Evolutionary conservation across 345 rosid species (phyloP).

Genomic region (Microcos paniculata): DNA sequence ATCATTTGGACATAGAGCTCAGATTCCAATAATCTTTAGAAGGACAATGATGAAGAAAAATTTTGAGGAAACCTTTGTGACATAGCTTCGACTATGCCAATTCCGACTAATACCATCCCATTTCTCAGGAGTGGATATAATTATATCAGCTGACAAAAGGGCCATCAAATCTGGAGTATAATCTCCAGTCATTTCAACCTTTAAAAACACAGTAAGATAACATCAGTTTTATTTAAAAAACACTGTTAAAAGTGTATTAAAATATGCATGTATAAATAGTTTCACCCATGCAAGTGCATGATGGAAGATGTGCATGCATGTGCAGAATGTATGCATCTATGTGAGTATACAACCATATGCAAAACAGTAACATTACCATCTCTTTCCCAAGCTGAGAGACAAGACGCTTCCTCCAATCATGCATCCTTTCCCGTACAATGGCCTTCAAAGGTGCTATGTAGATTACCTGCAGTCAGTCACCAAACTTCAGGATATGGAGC

Average conservation of each 20-base stretch:
- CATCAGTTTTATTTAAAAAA: too few species aligned
- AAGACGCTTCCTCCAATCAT: slow-evolving; percentile 87
- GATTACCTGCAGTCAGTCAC: slow-evolving; percentile 58
- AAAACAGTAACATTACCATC: slow-evolving; percentile 53
- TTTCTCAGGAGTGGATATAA: slow-evolving; percentile 96
- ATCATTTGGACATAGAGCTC: background rate
- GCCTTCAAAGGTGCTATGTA: slow-evolving; percentile 99
- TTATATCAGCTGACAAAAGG: slow-evolving; percentile 96
- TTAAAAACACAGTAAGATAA: slow-evolving; percentile 16
- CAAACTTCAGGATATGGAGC: background rate
- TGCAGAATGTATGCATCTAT: background rate
- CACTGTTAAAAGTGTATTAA: too few species aligned
- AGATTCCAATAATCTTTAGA: background rate
- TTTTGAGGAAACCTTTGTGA: slow-evolving; percentile 61
- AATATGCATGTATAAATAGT: background rate
- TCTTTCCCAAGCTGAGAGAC: slow-evolving; percentile 85
- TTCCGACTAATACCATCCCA: slow-evolving; percentile 99
- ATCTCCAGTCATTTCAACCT: slow-evolving; percentile 99
- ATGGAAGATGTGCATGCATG: background rate
- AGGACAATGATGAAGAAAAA: background rate
- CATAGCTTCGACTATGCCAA: slow-evolving; percentile 97
- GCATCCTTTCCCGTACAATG: slow-evolving; percentile 96
- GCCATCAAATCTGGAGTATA: slow-evolving; percentile 96
- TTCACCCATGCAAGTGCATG: background rate
- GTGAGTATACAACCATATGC: background rate